Evolutionary conservation across 176 grass and related monocot genomes (phyloP).

Genomic region (Oryza meridionalis): DNA sequence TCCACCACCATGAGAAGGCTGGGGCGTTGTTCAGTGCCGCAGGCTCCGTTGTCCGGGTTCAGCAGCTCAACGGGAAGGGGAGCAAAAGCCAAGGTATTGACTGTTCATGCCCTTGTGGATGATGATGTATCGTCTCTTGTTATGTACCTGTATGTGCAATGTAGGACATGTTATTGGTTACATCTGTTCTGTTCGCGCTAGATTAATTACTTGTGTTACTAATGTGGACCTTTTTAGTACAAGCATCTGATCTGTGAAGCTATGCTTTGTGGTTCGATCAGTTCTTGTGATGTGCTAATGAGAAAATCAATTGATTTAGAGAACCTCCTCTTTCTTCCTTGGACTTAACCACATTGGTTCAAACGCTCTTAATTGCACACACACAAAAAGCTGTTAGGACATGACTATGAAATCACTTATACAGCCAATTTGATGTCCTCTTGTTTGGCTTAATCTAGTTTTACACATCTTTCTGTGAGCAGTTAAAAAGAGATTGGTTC

Average conservation of each 20-base stretch:
- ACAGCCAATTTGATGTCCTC: neutral
- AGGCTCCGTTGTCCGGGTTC: neutral
- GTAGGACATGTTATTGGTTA: neutral
- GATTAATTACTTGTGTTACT: neutral
- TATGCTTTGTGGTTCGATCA: neutral
- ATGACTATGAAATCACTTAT: neutral
- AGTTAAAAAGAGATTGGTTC: too few relatives aligned
- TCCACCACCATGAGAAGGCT: neutral
- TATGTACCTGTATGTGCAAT: neutral
- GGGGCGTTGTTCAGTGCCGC: neutral
- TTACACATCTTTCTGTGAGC: slow-evolving; percentile 16
- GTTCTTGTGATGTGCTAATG: neutral
- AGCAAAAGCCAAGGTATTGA: slow-evolving; percentile 36
- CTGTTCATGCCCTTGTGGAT: neutral
- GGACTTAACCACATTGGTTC: neutral
- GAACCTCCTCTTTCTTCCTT: neutral
- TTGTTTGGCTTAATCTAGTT: neutral
- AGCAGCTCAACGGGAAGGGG: neutral
- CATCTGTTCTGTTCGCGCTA: neutral
- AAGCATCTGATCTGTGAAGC: neutral
- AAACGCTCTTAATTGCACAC: neutral
- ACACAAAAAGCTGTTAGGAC: neutral
- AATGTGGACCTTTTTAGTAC: neutral
- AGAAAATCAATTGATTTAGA: neutral
- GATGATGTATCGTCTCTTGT: neutral